A percentile compares a stretch with the other conserved stretches of the same genome.
These are phyloP conservation scores for Phytophthora meadii DNA, from an alignment of 352 stramenopile genomes.

Conservation along the genomic window DNA sequence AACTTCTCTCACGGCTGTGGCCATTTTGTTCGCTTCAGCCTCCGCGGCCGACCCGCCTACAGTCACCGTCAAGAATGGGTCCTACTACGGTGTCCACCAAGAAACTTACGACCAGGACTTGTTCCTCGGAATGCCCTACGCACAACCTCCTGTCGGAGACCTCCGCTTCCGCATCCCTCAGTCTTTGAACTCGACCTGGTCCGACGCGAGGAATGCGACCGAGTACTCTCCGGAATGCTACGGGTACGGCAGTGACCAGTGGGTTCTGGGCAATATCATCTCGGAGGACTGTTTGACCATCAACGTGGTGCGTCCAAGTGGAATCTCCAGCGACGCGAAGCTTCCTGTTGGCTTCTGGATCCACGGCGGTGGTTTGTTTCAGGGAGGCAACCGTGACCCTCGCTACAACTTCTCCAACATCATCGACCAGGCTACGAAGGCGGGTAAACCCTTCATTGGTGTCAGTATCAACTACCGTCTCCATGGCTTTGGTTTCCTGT, in stretches of 20 bases:
- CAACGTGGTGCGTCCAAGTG: slow-evolving; percentile 39
- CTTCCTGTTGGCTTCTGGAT: slow-evolving; percentile 42
- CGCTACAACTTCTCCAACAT: slow-evolving; percentile 47
- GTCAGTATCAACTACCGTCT: slow-evolving; percentile 56
- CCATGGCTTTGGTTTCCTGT: slow-evolving; percentile 42
- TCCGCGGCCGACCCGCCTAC: slow-evolving; percentile 8
- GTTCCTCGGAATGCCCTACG: slow-evolving; percentile 45
- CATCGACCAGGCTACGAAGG: slow-evolving; percentile 22
- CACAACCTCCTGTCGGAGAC: slow-evolving; percentile 21
- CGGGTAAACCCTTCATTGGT: slow-evolving; percentile 39
- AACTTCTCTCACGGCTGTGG: background rate
- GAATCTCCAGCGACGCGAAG: slow-evolving; percentile 11
- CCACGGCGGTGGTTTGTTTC: slow-evolving; percentile 29
- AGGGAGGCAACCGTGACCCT: slow-evolving; percentile 39
- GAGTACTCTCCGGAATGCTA: slow-evolving; percentile 50
- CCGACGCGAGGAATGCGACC: slow-evolving; percentile 28
- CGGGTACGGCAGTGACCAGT: slow-evolving; percentile 35
- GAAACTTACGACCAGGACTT: slow-evolving; percentile 35
- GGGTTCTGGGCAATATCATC: slow-evolving; percentile 32
- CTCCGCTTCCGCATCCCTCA: slow-evolving; percentile 34
- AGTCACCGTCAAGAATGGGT: slow-evolving; percentile 36
- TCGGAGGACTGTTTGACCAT: slow-evolving; percentile 34
- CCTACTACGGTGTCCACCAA: slow-evolving; percentile 37
- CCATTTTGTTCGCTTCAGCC: slow-evolving; percentile 6
- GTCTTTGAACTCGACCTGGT: slow-evolving; percentile 30